Conservation (phyloP, 176 grass and related monocot species). For the Themeda triandra region DNA sequence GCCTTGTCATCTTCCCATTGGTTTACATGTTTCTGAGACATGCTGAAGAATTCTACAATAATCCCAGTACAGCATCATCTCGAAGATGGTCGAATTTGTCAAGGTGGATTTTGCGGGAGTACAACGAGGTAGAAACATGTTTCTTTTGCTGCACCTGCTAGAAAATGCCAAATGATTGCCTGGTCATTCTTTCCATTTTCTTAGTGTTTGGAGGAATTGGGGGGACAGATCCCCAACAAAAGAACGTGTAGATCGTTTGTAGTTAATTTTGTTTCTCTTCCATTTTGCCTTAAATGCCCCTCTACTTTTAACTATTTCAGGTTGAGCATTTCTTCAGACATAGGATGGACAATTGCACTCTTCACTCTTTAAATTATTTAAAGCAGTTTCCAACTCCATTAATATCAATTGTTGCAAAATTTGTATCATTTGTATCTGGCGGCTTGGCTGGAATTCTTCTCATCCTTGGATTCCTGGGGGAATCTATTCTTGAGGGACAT, state of each 20-base stretch:
- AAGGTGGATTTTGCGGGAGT: conserved; percentile 94
- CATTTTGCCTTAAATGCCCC: background rate
- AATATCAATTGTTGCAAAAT: conserved; percentile 81
- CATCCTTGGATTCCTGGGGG: conserved; percentile 77
- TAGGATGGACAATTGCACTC: conserved; percentile 76
- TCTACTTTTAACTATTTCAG: conserved; percentile 40
- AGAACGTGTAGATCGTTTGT: background rate
- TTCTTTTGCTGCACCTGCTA: background rate
- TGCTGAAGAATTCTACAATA: conserved; percentile 92
- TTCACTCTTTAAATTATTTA: conserved; percentile 80
- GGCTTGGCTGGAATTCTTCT: conserved; percentile 67
- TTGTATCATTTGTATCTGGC: conserved; percentile 90
- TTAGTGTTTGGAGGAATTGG: background rate
- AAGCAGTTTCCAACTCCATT: conserved; percentile 91
- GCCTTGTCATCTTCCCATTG: conserved; percentile 83
- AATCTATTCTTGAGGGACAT: conserved; percentile 87
- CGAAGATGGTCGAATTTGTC: conserved; percentile 93
- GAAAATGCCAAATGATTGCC: background rate
- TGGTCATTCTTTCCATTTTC: background rate
- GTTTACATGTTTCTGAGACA: conserved; percentile 89
- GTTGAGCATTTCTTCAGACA: conserved; percentile 96
- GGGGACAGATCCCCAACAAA: background rate
- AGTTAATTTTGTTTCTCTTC: background rate
- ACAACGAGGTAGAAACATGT: conserved; percentile 71
- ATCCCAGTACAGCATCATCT: conserved; percentile 90